These are phyloP conservation scores for Solanum dulcamara DNA, from an alignment of 257 asterid species.

Conservation along the genomic window DNA sequence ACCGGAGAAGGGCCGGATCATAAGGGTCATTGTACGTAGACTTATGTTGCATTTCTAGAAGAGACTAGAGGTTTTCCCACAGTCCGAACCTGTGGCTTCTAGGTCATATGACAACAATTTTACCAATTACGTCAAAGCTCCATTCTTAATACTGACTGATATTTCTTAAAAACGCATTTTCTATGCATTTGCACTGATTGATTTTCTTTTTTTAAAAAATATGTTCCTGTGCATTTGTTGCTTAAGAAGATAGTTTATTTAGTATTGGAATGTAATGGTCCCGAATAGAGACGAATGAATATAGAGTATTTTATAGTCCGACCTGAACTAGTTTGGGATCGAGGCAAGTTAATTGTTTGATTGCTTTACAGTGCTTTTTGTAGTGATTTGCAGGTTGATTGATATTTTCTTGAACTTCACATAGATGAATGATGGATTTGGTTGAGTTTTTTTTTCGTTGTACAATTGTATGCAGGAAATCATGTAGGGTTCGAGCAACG, in stretches of 20 bases:
- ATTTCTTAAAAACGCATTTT: background rate
- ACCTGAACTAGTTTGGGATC: background rate
- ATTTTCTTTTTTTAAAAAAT: too few relatives aligned
- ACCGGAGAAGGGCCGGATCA: too few relatives aligned
- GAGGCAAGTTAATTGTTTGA: background rate
- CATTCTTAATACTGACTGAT: background rate
- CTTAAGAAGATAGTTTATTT: background rate
- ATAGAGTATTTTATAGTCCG: background rate
- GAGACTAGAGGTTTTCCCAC: too few relatives aligned
- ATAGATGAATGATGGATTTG: background rate
- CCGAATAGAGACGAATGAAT: background rate
- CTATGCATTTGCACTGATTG: too few relatives aligned
- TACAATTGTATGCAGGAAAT: slow-evolving; percentile 17
- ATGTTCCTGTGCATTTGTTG: background rate
- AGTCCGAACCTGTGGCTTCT: background rate
- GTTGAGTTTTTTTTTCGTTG: background rate
- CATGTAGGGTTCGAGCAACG: slow-evolving; percentile 46
- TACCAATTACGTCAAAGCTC: background rate
- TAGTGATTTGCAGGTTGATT: background rate
- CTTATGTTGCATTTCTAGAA: too few relatives aligned
- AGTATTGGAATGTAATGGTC: background rate
- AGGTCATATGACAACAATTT: background rate
- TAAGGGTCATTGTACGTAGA: too few relatives aligned
- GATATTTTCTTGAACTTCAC: background rate
- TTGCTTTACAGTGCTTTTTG: background rate